Percentiles rank a stretch among this genome's conserved stretches.
phyloP scores from a whole-genome alignment of 306 rosid genomes.

The Cucurbita maxima region DNA sequence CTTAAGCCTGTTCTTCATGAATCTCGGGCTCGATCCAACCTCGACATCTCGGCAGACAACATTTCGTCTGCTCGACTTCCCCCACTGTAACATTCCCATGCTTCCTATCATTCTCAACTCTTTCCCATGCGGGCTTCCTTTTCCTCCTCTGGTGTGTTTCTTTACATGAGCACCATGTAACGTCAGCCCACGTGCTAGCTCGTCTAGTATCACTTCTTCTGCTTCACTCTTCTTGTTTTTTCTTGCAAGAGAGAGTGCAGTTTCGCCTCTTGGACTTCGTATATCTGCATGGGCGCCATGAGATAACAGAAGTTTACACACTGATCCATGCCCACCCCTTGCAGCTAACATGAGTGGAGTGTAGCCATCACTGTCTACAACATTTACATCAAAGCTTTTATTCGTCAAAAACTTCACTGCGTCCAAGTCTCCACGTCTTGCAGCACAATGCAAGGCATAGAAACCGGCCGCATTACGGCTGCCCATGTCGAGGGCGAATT shows the following conservation, averaged over 20 bases:
- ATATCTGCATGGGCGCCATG: conserved; percentile 39
- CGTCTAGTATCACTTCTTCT: conserved; percentile 48
- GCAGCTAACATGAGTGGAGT: conserved; percentile 94
- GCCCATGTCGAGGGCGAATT: conserved; percentile 75
- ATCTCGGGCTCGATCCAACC: conserved; percentile 47
- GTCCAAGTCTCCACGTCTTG: conserved; percentile 68
- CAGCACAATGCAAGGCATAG: conserved; percentile 79
- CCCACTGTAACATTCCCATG: conserved; percentile 60
- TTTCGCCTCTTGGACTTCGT: conserved; percentile 54
- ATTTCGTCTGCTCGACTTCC: conserved; percentile 51
- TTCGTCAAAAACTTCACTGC: conserved; percentile 57
- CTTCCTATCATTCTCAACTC: conserved; percentile 43
- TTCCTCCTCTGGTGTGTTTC: conserved; percentile 78
- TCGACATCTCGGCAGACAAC: conserved; percentile 51
- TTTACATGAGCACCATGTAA: conserved; percentile 32
- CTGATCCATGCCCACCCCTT: conserved; percentile 59
- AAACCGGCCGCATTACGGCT: conserved; percentile 50
- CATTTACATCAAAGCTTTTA: conserved; percentile 69
- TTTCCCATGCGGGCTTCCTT: conserved; percentile 55
- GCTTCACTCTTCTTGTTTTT: conserved; percentile 22
- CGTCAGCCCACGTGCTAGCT: conserved; percentile 52
- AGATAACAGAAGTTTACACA: conserved; percentile 53
- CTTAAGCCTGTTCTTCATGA: conserved; percentile 35
- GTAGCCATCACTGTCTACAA: conserved; percentile 57
- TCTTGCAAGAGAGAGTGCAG: conserved; percentile 54